phyloP scores from a whole-genome alignment of 2,329 filamentous ascomycete species.

The Sclerotinia minor region DNA sequence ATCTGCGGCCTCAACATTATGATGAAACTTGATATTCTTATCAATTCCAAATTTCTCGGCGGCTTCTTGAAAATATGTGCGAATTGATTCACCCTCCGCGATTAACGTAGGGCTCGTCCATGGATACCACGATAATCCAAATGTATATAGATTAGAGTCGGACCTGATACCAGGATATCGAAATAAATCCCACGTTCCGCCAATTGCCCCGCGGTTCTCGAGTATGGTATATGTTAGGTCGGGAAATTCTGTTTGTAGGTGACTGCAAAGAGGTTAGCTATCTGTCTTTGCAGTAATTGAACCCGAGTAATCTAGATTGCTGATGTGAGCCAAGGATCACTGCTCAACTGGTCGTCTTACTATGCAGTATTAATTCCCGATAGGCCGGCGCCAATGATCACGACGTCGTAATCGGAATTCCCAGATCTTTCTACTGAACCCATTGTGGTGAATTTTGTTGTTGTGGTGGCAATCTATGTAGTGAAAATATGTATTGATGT shows the following conservation, averaged over 20 bases:
- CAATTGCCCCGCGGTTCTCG: slow-evolving; percentile 64
- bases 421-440: slow-evolving; percentile 27
- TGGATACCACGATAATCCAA: slow-evolving; percentile 68
- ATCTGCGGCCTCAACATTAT: slow-evolving; percentile 51
- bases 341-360: slow-evolving; percentile 3
- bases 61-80: slow-evolving; percentile 54
- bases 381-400: slow-evolving; percentile 73
- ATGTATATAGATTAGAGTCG: slow-evolving; percentile 62
- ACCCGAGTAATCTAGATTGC: no score
- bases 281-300: neutral
- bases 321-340: neutral
- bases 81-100: slow-evolving; percentile 54
- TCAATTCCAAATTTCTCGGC: slow-evolving; percentile 55
- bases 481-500: neutral
- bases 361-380: slow-evolving; percentile 76
- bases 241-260: slow-evolving; percentile 60
- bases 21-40: slow-evolving; percentile 53
- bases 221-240: slow-evolving; percentile 62
- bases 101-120: slow-evolving; percentile 59
- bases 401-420: slow-evolving; percentile 47
- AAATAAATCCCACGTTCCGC: slow-evolving; percentile 80
- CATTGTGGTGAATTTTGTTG: slow-evolving; percentile 19
- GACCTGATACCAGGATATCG: slow-evolving; percentile 71
- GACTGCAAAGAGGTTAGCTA: slow-evolving; percentile 35
- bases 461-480: neutral